Base-by-base conservation (phyloP, 2,329 filamentous ascomycete genomes). In the Periconia sp. region DNA sequence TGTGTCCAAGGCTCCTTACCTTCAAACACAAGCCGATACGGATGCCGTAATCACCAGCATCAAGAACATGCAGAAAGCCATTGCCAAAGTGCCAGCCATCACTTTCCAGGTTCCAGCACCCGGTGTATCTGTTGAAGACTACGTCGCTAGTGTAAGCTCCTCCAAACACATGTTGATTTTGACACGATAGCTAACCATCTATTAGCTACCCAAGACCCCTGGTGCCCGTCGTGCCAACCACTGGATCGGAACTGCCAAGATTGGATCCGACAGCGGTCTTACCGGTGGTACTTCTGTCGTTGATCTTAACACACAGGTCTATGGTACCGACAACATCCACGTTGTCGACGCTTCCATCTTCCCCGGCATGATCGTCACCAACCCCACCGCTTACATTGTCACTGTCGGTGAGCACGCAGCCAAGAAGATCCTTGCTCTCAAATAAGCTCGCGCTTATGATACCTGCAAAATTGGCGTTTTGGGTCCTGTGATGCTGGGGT, bases 11-110 rank as follows among this genome's bases (percentile, higher is more conserved):
- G 70, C 81, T 1, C 86, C 87, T 0, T 88, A 85, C 70, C 78
- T 88, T 2, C 77, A 78, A 42, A 70, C 85, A 53, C 69, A 79
- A 17, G 78, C 79, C 51, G 87, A 90, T 69, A 78, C 82, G 19
- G 79, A 81, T 45, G 84, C 85, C n/a, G 84, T 88, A n/a, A 82
- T 85, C 47, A 76, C 79, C 45, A 84, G 85, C 23, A 82, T 90
- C 64, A 81, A 88, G 71, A 83, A 83, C 56, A 71, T 89, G 53
- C 76, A 82, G 47, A 70, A 76, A 1, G 79, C 83, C 2, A 75
- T 89, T 17, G 74, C 76, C 31, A 79, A 76, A 31, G 79, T 87
- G 44, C 70, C 80, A 14, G 75, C 77, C 46, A 79, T 90, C 18
- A 81, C 77, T n/a, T 82, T 82, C 68, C 74, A 82, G 42, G 79